A percentile compares a stretch with the other conserved stretches of the same genome.
phyloP scores from a whole-genome alignment of 1,139 yeast species.

The Scheffersomyces parashehatae region DNA sequence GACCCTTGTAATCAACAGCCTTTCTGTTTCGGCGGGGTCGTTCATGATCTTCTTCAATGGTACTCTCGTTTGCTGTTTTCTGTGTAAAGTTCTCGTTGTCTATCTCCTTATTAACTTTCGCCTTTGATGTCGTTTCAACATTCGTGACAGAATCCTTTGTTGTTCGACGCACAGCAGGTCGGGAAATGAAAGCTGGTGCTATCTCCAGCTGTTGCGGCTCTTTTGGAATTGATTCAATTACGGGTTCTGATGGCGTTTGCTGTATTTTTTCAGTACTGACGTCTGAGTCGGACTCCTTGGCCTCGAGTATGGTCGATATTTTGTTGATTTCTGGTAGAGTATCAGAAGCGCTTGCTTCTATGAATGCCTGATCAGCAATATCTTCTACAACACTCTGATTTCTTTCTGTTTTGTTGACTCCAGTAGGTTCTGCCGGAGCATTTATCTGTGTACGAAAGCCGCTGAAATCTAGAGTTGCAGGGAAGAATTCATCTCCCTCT shows the following conservation, averaged over 20 bases:
- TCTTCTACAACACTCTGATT: not conserved
- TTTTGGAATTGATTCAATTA: not conserved
- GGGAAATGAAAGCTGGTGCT: not conserved
- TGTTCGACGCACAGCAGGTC: not conserved
- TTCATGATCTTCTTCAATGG: not conserved
- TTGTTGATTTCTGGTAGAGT: conserved; percentile 6
- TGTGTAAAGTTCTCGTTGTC: conserved; percentile 12
- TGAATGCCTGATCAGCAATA: not conserved
- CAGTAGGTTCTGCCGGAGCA: not conserved
- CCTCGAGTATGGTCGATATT: conserved; percentile 11
- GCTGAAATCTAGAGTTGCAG: not conserved
- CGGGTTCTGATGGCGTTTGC: not conserved
- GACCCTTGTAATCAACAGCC: conserved; percentile 66
- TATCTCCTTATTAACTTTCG: conserved; percentile 3
- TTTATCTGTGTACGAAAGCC: not conserved
- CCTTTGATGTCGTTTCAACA: conserved; percentile 30
- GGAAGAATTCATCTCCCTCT: conserved; percentile 7
- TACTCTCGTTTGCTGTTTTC: conserved; percentile 4
- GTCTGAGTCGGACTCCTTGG: conserved; percentile 10
- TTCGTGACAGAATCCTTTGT: conserved; percentile 11
- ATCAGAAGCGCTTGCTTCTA: not conserved
- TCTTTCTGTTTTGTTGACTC: not conserved
- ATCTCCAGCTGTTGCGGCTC: not conserved
- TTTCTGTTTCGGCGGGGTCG: conserved; percentile 36
- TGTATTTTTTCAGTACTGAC: conserved; percentile 4